phyloP scores from a whole-genome alignment of 352 stramenopile genomes.

The Phytopythium cucurbitacearum region DNA sequence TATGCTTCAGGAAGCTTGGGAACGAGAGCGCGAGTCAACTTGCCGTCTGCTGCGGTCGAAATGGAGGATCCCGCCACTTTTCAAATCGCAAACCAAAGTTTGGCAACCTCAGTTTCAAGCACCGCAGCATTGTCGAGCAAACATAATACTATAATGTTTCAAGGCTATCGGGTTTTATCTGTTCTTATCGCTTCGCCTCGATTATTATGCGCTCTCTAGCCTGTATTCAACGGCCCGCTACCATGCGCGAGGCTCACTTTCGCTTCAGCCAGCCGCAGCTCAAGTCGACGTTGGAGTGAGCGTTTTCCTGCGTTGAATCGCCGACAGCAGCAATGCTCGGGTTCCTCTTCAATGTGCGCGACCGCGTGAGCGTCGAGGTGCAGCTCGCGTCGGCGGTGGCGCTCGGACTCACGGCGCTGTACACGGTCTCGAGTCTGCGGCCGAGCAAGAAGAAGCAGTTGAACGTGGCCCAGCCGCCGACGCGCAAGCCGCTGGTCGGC shows the following conservation, averaged over 20 bases:
- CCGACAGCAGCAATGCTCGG: not conserved
- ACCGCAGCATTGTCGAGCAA: too few relatives aligned
- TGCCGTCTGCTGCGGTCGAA: too few relatives aligned
- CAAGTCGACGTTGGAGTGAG: not conserved
- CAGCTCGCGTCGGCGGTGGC: not conserved
- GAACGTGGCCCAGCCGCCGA: constrained; percentile 4
- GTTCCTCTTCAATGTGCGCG: constrained; percentile 3
- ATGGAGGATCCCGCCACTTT: too few relatives aligned
- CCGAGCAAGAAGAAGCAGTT: not conserved
- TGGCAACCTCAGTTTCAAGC: too few relatives aligned
- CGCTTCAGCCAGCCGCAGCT: constrained; percentile 1
- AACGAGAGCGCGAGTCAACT: too few relatives aligned
- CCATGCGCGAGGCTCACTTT: not conserved
- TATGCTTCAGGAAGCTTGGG: too few relatives aligned
- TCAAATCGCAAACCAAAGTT: too few relatives aligned
- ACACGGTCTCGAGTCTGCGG: not conserved
- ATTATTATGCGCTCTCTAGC: too few relatives aligned
- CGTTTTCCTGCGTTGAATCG: not conserved
- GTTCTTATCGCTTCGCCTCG: too few relatives aligned
- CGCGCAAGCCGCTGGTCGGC: constrained; percentile 4
- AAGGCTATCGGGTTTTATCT: too few relatives aligned
- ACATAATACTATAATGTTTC: too few relatives aligned
- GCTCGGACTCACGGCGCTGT: not conserved
- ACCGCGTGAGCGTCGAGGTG: not conserved
- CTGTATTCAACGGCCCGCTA: too few relatives aligned